phyloP scores from a whole-genome alignment of 192 early-diverging fungal species.

The Geranomyces variabilis region DNA sequence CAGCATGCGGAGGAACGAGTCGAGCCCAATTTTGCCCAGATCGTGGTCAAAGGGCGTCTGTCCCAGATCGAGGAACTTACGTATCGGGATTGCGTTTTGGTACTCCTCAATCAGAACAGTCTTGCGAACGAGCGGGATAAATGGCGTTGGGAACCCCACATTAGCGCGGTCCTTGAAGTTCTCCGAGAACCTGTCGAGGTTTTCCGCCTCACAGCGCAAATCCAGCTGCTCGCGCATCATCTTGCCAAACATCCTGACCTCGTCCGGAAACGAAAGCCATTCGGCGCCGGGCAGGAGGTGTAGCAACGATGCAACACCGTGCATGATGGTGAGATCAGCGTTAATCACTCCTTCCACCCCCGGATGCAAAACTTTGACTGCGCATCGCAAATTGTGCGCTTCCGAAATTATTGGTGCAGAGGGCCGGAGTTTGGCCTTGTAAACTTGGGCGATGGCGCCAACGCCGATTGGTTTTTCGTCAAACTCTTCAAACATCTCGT shows the following conservation, averaged over 20 bases:
- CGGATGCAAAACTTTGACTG: constrained; percentile 93
- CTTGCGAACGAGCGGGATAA: constrained; percentile 47
- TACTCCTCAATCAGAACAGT: constrained; percentile 86
- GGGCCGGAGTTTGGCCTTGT: constrained; percentile 19
- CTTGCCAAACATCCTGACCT: constrained; percentile 81
- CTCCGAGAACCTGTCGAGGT: constrained; percentile 58
- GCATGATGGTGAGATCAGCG: constrained; percentile 84
- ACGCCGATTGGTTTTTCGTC: constrained; percentile 80
- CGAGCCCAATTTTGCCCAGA: constrained; percentile 82
- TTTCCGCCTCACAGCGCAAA: constrained; percentile 75
- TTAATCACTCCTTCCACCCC: constrained; percentile 67
- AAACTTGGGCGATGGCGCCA: constrained; percentile 89
- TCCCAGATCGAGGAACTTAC: constrained; percentile 66
- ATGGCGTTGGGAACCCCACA: constrained; percentile 69
- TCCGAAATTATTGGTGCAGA: constrained; percentile 4
- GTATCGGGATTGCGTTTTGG: constrained; percentile 75
- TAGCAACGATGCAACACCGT: constrained; percentile 65
- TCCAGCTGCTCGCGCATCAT: constrained; percentile 96
- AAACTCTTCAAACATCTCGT: constrained; percentile 79
- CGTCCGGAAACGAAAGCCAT: constrained; percentile 88
- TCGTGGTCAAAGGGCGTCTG: constrained; percentile 72
- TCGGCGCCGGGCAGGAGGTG: constrained; percentile 74
- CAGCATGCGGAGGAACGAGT: constrained; percentile 79
- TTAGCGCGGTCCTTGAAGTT: constrained; percentile 43
- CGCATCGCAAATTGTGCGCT: constrained; percentile 36